Base-by-base conservation (phyloP, 306 rosid species). In the Quercus alba region DNA sequence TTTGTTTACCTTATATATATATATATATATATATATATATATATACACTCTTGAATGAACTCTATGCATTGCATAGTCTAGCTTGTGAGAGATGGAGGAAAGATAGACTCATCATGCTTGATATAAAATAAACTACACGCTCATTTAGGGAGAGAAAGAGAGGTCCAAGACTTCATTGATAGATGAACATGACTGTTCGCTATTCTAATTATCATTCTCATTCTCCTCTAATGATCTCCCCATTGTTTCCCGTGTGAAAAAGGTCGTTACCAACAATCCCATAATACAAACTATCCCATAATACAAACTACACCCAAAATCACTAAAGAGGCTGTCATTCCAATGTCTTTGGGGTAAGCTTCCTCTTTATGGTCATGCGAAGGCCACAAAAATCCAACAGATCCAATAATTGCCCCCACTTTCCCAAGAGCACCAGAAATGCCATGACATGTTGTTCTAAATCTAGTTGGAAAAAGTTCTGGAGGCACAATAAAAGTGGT, bases 401-500 rank as follows among this genome's bases (percentile, higher is more conserved):
- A 78, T 2, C 97, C 97, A 23, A 92, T 87, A 2, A 92, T 85
- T 5, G 97, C 95, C 7, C 97, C 92, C 13, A 85, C 73, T 70
- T 92, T 92, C 0, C 97, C 95, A 0, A 38, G 49, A 0, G 97
- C 97, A 23, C 95, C 94, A 1, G 97, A 86, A 30, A 92, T 89
- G 3, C 97, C 97, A 31, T 92, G 94, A 72, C 95, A 92, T 0
- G 95, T 92, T 2, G 97, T 83, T 38, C 97, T 57, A 35, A 92
- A 89, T 74, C 97, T 78, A 1, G 97, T 93, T 0, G 92, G 97
- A 19, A 92, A 90, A 3, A 92, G 93, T 49, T 92, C 94, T 0
- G 94, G 91, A 0, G 95, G 95, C 72, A 90, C 84, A 4, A 92
- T 90, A 31, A 89, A 92, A 15, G 93, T 90, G 4, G 97, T 90